These are phyloP conservation scores for Colletotrichum musicola DNA, from an alignment of 2,329 filamentous ascomycete genomes.

Conservation along the genomic window DNA sequence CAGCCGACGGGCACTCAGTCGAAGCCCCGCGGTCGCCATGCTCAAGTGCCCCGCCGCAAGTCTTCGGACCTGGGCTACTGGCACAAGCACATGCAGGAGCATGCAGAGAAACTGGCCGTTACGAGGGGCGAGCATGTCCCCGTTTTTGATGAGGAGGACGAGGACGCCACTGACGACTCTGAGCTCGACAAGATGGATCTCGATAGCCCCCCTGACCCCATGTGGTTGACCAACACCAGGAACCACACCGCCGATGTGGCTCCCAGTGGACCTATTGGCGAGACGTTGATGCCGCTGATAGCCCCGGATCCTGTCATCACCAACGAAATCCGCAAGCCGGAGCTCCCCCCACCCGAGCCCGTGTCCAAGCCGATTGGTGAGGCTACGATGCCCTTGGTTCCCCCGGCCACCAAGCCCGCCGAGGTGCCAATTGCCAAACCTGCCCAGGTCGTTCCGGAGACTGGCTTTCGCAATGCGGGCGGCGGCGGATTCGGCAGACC, in stretches of 20 bases:
- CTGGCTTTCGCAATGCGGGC: slow-evolving; percentile 53
- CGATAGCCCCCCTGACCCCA: slow-evolving; percentile 53
- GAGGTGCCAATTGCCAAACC: slow-evolving; percentile 42
- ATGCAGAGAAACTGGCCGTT: slow-evolving; percentile 74
- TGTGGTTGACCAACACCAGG: slow-evolving; percentile 56
- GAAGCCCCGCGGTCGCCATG: slow-evolving; percentile 37
- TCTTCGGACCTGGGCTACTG: slow-evolving; percentile 79
- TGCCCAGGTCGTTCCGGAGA: slow-evolving; percentile 55
- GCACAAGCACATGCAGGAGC: slow-evolving; percentile 83
- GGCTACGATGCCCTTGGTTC: slow-evolving; percentile 26
- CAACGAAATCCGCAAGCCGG: slow-evolving; percentile 18
- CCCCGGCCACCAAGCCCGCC: slow-evolving; percentile 22
- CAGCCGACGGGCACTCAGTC: slow-evolving; percentile 43
- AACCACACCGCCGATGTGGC: slow-evolving; percentile 35
- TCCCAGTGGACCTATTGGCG: slow-evolving; percentile 36
- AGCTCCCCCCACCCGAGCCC: slow-evolving; percentile 26
- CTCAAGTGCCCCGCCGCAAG: slow-evolving; percentile 62
- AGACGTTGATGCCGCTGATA: slow-evolving; percentile 38
- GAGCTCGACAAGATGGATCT: slow-evolving; percentile 59
- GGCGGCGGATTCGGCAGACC: slow-evolving; percentile 56
- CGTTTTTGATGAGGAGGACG: slow-evolving; percentile 43
- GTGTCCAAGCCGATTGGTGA: slow-evolving; percentile 27
- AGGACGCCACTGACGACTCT: slow-evolving; percentile 48
- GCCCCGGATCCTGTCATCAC: slow-evolving; percentile 10
- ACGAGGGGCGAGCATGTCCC: slow-evolving; percentile 49